Evolutionary conservation across 306 rosid species (phyloP).

Genomic region (Fagus crenata): DNA sequence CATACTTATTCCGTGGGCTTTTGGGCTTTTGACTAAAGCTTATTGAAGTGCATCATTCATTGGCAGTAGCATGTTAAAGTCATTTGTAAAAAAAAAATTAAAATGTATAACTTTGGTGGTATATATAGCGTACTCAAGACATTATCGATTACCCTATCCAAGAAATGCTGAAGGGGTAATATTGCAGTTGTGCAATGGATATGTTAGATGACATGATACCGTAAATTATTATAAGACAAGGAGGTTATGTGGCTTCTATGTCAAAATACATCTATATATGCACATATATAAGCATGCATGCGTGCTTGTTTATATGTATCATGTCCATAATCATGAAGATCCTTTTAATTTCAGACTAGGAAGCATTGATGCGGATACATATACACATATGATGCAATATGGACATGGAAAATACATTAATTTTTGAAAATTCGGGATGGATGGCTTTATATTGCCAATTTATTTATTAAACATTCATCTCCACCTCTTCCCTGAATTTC

Average conservation of each 20-base stretch:
- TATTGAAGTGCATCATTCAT: neutral
- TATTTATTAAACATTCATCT: too few relatives aligned
- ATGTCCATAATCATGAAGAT: too few relatives aligned
- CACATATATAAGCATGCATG: neutral
- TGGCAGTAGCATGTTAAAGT: neutral
- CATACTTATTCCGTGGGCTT: neutral
- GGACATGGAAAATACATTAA: too few relatives aligned
- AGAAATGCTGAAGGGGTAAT: too few relatives aligned
- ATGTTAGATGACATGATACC: too few relatives aligned
- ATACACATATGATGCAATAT: too few relatives aligned
- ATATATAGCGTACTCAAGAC: constrained; percentile 4
- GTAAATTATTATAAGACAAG: neutral
- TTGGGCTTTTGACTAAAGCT: neutral
- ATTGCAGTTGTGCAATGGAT: too few relatives aligned
- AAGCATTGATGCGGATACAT: too few relatives aligned
- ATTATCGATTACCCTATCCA: neutral
- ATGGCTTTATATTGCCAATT: too few relatives aligned
- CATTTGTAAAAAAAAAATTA: neutral
- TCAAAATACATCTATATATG: neutral
- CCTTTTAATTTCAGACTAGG: too few relatives aligned
- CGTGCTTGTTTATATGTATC: neutral
- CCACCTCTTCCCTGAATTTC: too few relatives aligned
- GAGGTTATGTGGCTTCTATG: neutral
- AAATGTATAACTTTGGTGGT: constrained; percentile 12
- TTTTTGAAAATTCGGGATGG: too few relatives aligned